Conservation (phyloP, 1,284 basidiomycete genomes). For the Pholiota adiposa region DNA sequence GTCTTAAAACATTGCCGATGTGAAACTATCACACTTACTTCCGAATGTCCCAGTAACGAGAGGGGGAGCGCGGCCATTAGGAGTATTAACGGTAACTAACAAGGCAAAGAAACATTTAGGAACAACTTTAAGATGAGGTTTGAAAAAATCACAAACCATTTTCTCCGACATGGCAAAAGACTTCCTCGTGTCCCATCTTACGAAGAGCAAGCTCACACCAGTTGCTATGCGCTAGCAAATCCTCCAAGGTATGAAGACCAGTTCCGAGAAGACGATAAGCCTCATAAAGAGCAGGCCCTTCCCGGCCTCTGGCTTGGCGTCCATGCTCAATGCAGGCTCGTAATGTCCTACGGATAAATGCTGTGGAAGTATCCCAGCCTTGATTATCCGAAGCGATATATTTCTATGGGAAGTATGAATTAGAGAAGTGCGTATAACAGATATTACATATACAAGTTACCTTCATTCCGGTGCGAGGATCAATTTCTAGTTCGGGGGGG, state of each 20-base stretch:
- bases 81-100: constrained; percentile 64
- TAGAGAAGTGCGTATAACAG: not conserved
- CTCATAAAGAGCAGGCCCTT: constrained; percentile 71
- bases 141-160: constrained; percentile 46
- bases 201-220: constrained; percentile 77
- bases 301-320: constrained; percentile 56
- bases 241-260: constrained; percentile 76
- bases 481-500: constrained; percentile 77
- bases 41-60: constrained; percentile 88
- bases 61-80: constrained; percentile 74
- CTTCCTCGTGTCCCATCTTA: constrained; percentile 73
- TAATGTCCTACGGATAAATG: constrained; percentile 73
- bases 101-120: not conserved
- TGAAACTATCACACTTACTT: constrained; percentile 29
- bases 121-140: not conserved
- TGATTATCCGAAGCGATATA: constrained; percentile 59
- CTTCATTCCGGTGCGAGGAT: constrained; percentile 86
- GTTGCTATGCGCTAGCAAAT: constrained; percentile 82
- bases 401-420: constrained; percentile 30
- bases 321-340: constrained; percentile 64
- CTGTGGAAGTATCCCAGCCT: constrained; percentile 82
- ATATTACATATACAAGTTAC: constrained; percentile 33
- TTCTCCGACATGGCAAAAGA: constrained; percentile 89
- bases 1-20: not conserved
- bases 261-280: constrained; percentile 73